A percentile compares a stretch with the other conserved stretches of the same genome.
Conservation (phyloP, 1,284 basidiomycete genomes). For the Ustanciosporium gigantosporum region DNA sequence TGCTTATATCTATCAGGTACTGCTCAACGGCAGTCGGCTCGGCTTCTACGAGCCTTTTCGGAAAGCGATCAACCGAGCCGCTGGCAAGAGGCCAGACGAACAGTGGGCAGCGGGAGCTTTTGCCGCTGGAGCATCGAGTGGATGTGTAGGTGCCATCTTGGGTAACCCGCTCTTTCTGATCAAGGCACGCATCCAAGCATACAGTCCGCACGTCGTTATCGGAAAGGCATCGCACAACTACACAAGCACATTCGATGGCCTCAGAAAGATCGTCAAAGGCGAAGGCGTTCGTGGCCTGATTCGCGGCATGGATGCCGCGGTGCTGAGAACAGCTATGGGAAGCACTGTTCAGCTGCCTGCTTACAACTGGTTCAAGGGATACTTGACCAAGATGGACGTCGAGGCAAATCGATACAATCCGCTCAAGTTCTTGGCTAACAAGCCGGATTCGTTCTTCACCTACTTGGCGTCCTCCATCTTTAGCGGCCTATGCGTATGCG, state of each 20-base stretch:
- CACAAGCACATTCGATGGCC: conserved; percentile 77
- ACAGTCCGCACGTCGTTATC: conserved; percentile 76
- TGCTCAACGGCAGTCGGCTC: conserved; percentile 90
- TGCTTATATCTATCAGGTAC: conserved; percentile 72
- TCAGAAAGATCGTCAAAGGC: conserved; percentile 75
- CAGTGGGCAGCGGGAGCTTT: conserved; percentile 66
- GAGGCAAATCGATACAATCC: conserved; percentile 60
- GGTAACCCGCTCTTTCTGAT: conserved; percentile 95
- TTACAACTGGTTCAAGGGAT: conserved; percentile 75
- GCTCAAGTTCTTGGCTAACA: conserved; percentile 45
- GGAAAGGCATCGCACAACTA: conserved; percentile 93
- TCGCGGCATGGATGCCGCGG: conserved; percentile 89
- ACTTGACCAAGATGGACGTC: conserved; percentile 47
- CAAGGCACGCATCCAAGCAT: conserved; percentile 93
- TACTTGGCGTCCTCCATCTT: conserved; percentile 85
- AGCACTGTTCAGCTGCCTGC: conserved; percentile 92
- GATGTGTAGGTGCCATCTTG: conserved; percentile 82
- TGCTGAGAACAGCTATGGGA: conserved; percentile 91
- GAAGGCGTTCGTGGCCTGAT: conserved; percentile 80
- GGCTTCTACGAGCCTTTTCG: conserved; percentile 96
- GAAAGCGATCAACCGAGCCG: conserved; percentile 70
- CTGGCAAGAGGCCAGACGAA: conserved; percentile 72
- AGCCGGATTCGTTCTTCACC: conserved; percentile 76
- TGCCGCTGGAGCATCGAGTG: conserved; percentile 82
- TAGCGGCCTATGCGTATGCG: conserved; percentile 81